Conservation (phyloP, 1,284 basidiomycete species). For the Phlebopus sp. region DNA sequence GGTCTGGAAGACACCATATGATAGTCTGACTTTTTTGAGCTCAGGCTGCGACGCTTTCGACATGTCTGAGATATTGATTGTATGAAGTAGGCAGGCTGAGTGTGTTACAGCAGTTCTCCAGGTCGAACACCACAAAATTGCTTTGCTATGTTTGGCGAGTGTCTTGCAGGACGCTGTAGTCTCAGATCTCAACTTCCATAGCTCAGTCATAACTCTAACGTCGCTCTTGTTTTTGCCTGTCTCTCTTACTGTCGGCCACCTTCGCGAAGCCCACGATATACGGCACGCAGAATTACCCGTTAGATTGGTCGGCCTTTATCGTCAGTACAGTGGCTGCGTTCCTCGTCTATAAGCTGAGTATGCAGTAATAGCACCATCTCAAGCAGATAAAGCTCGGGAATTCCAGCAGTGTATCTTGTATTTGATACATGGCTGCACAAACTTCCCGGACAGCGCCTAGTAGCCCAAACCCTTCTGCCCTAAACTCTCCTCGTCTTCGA, state of each 20-base stretch:
- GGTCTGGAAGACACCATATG: background rate
- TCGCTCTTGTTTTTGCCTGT: background rate
- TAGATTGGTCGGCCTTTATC: conserved; percentile 38
- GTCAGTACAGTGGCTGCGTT: conserved; percentile 16
- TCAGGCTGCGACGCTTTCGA: conserved; percentile 92
- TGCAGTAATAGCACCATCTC: conserved; percentile 8
- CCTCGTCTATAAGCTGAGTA: conserved; percentile 13
- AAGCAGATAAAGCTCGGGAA: conserved; percentile 1
- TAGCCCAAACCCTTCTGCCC: conserved; percentile 23
- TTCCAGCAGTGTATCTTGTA: background rate
- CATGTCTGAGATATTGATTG: conserved; percentile 44
- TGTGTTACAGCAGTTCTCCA: conserved; percentile 13
- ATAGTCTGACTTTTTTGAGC: conserved; percentile 80
- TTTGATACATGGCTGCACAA: conserved; percentile 30
- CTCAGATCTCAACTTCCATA: too few relatives aligned
- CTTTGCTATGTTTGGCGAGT: conserved; percentile 37
- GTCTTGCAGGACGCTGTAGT: background rate
- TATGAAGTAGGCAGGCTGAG: conserved; percentile 13
- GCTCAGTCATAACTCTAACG: too few relatives aligned
- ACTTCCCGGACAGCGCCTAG: conserved; percentile 28
- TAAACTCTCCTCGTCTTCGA: conserved; percentile 30
- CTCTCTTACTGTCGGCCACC: background rate
- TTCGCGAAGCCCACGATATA: background rate
- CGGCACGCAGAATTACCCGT: background rate
- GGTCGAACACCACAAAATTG: conserved; percentile 12